Conservation (phyloP, 2,329 filamentous ascomycete genomes). For the Septoria linicola region DNA sequence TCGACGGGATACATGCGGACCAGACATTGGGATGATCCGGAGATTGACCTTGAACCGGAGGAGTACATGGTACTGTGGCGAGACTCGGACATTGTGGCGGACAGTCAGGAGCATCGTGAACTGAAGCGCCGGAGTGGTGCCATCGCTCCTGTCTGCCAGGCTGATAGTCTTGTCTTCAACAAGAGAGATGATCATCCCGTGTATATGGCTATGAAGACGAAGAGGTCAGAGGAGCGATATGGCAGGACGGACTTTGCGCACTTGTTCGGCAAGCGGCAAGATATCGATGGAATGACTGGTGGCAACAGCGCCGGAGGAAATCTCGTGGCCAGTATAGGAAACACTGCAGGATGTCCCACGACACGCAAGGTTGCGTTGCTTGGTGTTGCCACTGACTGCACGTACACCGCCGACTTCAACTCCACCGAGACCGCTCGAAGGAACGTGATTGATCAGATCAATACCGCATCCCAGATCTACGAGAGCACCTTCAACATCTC, state of each 20-base stretch:
- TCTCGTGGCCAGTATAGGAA: slow-evolving; percentile 74
- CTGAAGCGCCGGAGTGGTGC: slow-evolving; percentile 49
- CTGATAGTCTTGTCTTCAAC: slow-evolving; percentile 81
- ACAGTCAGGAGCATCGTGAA: slow-evolving; percentile 54
- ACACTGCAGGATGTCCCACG: slow-evolving; percentile 76
- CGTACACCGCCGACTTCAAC: slow-evolving; percentile 73
- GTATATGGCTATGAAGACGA: slow-evolving; percentile 51
- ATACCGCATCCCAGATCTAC: slow-evolving; percentile 81
- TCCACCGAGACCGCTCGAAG: slow-evolving; percentile 61
- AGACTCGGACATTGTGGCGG: slow-evolving; percentile 72
- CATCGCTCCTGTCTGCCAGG: slow-evolving; percentile 55
- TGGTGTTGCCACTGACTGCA: slow-evolving; percentile 90
- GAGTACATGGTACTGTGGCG: slow-evolving; percentile 90
- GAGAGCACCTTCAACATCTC: slow-evolving; percentile 94
- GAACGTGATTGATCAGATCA: slow-evolving; percentile 82
- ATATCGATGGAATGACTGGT: slow-evolving; percentile 63
- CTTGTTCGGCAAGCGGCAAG: slow-evolving; percentile 67
- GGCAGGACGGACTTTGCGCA: slow-evolving; percentile 61
- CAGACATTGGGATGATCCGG: slow-evolving; percentile 69
- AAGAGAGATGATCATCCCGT: slow-evolving; percentile 68
- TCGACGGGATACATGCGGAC: slow-evolving; percentile 71
- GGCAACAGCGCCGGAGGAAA: slow-evolving; percentile 81
- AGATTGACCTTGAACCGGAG: slow-evolving; percentile 54
- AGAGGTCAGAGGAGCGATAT: slow-evolving; percentile 55
- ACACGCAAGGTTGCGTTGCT: slow-evolving; percentile 90